phyloP scores from a whole-genome alignment of 805 yeast genomes.

The Babjeviella inositovora region DNA sequence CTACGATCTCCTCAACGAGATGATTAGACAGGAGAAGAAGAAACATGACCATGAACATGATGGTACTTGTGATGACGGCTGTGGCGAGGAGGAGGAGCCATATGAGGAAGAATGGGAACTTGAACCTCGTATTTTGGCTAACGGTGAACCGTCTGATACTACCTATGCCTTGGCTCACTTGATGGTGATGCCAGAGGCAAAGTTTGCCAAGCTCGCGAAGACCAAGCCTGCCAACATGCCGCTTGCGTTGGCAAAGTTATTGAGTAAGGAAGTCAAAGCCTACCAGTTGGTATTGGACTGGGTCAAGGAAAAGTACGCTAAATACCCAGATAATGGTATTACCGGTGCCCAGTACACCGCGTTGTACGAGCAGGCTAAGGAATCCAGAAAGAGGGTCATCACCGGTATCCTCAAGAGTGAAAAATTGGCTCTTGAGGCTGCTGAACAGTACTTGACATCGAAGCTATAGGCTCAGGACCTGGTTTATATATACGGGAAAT shows the following conservation, averaged over 20 bases:
- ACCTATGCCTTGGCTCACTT: slow-evolving; percentile 19
- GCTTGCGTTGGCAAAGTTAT: not conserved
- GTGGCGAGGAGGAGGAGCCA: slow-evolving; percentile 8
- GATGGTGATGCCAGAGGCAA: not conserved
- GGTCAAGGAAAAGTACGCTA: not conserved
- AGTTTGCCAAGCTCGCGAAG: not conserved
- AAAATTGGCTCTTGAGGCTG: no score
- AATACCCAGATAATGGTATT: not conserved
- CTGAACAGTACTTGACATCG: no score
- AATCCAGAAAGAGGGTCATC: no score
- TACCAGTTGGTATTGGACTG: not conserved
- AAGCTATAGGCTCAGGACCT: no score
- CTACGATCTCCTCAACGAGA: not conserved
- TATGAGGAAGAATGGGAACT: slow-evolving; percentile 25
- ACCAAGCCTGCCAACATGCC: not conserved
- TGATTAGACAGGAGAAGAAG: not conserved
- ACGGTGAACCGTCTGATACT: slow-evolving; percentile 27
- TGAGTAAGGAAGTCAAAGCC: not conserved
- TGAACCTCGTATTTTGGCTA: slow-evolving; percentile 16
- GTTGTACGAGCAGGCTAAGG: no score
- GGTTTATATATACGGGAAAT: no score
- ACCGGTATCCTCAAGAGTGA: no score
- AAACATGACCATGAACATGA: slow-evolving; percentile 1
- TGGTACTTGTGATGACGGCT: slow-evolving; percentile 4
- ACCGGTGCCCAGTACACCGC: not conserved